phyloP scores from a whole-genome alignment of 345 rosid genomes.

The Punica granatum region DNA sequence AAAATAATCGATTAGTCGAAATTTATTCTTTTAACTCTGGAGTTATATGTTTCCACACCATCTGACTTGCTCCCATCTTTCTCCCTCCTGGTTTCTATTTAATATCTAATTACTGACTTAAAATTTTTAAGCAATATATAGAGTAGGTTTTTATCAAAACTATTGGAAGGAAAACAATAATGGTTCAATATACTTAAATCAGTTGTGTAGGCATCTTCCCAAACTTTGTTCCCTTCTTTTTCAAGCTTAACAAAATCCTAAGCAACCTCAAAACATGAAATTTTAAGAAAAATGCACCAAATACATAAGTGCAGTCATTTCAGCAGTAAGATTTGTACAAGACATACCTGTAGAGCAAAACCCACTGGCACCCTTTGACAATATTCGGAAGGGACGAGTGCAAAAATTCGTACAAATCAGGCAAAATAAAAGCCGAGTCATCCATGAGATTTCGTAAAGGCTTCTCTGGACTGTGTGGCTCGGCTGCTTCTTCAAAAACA shows the following conservation, averaged over 20 bases:
- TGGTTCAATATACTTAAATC: not conserved
- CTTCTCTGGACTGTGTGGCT: constrained; percentile 25
- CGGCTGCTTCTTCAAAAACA: constrained; percentile 37
- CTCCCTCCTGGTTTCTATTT: not conserved
- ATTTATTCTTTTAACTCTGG: not conserved
- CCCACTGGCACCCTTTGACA: constrained; percentile 84
- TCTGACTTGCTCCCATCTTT: no score
- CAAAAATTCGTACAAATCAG: constrained; percentile 64
- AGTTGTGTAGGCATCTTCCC: not conserved
- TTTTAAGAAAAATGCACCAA: not conserved
- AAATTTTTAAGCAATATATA: not conserved
- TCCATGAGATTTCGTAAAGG: constrained; percentile 37
- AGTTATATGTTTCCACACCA: not conserved
- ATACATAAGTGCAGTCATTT: not conserved
- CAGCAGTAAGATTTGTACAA: constrained; percentile 7
- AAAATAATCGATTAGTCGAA: not conserved
- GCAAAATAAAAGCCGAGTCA: constrained; percentile 56
- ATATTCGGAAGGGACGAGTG: constrained; percentile 71
- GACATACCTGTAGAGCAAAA: constrained; percentile 73
- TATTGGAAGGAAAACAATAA: not conserved
- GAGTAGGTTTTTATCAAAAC: not conserved
- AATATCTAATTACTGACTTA: not conserved
- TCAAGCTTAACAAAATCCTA: not conserved
- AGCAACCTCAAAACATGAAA: not conserved
- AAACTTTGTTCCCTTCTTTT: not conserved